A percentile compares a stretch with the other conserved stretches of the same genome.
These are phyloP conservation scores for Cryptomeria japonica DNA, from an alignment of 75 land plant genomes.

Conservation along the genomic window DNA sequence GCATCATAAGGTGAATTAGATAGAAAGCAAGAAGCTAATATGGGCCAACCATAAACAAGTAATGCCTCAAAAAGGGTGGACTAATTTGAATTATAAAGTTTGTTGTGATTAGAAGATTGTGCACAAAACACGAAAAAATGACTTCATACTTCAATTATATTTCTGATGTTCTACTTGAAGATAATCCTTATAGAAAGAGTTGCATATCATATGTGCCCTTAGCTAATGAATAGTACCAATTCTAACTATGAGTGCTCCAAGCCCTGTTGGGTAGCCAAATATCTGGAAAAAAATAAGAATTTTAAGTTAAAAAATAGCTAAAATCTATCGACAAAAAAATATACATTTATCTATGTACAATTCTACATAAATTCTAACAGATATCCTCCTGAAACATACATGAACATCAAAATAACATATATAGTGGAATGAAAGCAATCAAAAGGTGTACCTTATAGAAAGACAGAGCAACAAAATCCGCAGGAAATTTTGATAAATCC, in stretches of 20 bases:
- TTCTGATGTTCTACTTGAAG: background rate
- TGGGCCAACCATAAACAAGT: background rate
- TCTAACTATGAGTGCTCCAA: constrained; percentile 88
- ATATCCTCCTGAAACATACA: background rate
- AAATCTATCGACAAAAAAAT: background rate
- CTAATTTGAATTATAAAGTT: background rate
- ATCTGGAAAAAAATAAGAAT: constrained; percentile 38
- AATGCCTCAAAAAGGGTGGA: background rate
- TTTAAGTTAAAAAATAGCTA: background rate
- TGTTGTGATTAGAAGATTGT: background rate
- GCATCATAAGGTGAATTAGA: background rate
- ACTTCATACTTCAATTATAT: too few species aligned
- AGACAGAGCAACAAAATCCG: constrained; percentile 91
- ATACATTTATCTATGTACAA: too few species aligned
- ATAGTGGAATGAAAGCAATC: background rate
- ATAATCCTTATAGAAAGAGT: background rate
- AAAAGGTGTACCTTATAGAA: constrained; percentile 79
- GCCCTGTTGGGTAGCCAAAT: constrained; percentile 97
- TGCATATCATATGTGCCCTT: background rate
- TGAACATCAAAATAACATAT: background rate
- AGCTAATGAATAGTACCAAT: constrained; percentile 44
- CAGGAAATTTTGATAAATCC: constrained; percentile 71
- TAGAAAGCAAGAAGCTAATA: background rate
- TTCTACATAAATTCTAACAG: background rate
- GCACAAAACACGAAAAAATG: background rate